These are phyloP conservation scores for Alternaria solani DNA, from an alignment of 2,329 filamentous ascomycete species.

Conservation along the genomic window DNA sequence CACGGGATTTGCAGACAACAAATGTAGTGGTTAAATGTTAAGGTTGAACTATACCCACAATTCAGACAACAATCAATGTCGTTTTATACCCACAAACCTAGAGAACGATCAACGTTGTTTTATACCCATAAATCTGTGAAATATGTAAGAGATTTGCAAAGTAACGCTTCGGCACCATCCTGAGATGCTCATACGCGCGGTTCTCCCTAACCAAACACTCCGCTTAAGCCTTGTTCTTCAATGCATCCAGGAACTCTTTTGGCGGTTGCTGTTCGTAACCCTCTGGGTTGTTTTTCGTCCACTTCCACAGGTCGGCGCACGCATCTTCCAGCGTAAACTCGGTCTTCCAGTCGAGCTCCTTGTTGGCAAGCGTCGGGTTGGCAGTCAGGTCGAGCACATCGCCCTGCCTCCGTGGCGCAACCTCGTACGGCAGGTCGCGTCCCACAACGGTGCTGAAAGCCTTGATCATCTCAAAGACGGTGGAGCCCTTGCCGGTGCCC, in stretches of 20 bases:
- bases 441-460: conserved; percentile 90
- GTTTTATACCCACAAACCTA: background rate
- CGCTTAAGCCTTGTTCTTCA: conserved; percentile 43
- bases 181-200: background rate
- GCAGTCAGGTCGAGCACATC: conserved; percentile 96
- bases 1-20: background rate
- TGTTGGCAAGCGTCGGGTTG: conserved; percentile 85
- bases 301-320: conserved; percentile 93
- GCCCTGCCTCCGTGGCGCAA: conserved; percentile 80
- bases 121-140: background rate
- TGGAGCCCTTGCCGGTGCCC: conserved; percentile 92
- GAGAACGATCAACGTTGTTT: background rate
- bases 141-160: conserved; percentile 1
- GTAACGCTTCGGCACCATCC: background rate
- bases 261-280: conserved; percentile 95
- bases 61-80: too few species aligned
- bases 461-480: conserved; percentile 96
- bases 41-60: too few species aligned
- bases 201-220: background rate
- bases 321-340: conserved; percentile 90
- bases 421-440: conserved; percentile 83
- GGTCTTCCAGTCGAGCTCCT: conserved; percentile 92
- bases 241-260: conserved; percentile 73
- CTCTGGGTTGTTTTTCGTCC: conserved; percentile 96
- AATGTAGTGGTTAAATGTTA: too few species aligned